Percentiles rank a stretch among this genome's conserved stretches.
Evolutionary conservation across 1,284 basidiomycete species (phyloP).

Genomic region (Cutaneotrichosporon cyanovorans): DNA sequence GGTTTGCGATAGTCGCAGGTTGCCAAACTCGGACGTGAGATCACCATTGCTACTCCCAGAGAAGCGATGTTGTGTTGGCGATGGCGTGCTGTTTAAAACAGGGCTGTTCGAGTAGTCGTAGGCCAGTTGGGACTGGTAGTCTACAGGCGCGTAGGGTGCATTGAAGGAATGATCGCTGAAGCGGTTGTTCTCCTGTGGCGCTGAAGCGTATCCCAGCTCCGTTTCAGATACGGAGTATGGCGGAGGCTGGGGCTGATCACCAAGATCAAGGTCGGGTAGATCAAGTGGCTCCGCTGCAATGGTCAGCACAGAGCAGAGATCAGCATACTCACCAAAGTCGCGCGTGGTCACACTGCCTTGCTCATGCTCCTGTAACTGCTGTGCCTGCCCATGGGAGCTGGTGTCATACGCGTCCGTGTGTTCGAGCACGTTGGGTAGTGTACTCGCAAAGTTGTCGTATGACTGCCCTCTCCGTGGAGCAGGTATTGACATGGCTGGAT

Average conservation of each 20-base stretch:
- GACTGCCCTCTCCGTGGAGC: no score
- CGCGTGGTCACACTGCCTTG: background rate
- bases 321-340: background rate
- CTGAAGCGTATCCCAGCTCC: background rate
- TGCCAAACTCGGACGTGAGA: slow-evolving; percentile 24
- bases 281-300: slow-evolving; percentile 8
- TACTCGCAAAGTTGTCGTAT: no score
- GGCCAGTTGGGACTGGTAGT: slow-evolving; percentile 21
- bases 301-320: background rate
- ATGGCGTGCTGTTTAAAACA: background rate
- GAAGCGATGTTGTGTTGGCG: no score
- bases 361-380: background rate
- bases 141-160: slow-evolving; percentile 37
- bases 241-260: slow-evolving; percentile 1
- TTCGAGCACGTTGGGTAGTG: background rate
- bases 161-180: slow-evolving; percentile 10
- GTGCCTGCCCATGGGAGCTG: background rate
- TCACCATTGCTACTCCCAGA: slow-evolving; percentile 17
- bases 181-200: background rate
- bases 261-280: slow-evolving; percentile 10
- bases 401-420: slow-evolving; percentile 1
- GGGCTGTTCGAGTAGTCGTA: slow-evolving; percentile 6
- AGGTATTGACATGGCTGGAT: no score
- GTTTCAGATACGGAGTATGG: slow-evolving; percentile 5
- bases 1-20: slow-evolving; percentile 24